These are phyloP conservation scores for Camellia sinensis DNA, from an alignment of 148 eudicot genomes.

Conservation along the genomic window DNA sequence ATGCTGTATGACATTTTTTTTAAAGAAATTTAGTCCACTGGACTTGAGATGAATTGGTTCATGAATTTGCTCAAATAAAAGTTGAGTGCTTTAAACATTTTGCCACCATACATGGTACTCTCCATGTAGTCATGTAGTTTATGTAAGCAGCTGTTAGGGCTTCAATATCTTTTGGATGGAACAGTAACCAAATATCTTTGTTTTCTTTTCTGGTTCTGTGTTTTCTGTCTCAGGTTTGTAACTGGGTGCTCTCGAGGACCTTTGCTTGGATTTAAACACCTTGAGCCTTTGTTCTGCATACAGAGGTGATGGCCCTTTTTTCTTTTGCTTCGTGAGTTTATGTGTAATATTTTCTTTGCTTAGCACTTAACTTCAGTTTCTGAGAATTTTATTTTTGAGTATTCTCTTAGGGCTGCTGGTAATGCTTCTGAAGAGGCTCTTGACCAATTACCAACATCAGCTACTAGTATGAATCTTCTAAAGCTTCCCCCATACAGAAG, in stretches of 20 bases:
- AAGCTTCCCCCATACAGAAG: slow-evolving; percentile 97
- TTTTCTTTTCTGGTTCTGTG: neutral
- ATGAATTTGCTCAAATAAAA: neutral
- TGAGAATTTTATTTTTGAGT: slow-evolving; percentile 7
- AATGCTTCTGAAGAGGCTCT: slow-evolving; percentile 83
- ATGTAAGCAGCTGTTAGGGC: neutral
- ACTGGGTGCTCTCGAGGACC: slow-evolving; percentile 99
- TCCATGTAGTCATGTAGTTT: too few species aligned
- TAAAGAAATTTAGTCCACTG: too few species aligned
- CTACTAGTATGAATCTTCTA: slow-evolving; percentile 97
- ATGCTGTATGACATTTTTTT: too few species aligned
- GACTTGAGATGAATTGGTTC: too few species aligned
- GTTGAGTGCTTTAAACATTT: too few species aligned
- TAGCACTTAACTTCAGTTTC: neutral
- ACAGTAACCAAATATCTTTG: neutral
- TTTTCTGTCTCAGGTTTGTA: slow-evolving; percentile 56
- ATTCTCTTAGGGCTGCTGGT: slow-evolving; percentile 70
- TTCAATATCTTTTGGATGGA: neutral
- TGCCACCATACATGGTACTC: too few species aligned
- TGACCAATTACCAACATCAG: slow-evolving; percentile 88
- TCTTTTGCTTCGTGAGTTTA: neutral
- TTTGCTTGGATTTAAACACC: slow-evolving; percentile 79
- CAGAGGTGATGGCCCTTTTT: slow-evolving; percentile 55
- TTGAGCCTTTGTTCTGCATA: slow-evolving; percentile 92
- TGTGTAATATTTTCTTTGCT: neutral